Percentiles rank a stretch among this genome's conserved stretches.
Evolutionary conservation across 2,329 filamentous ascomycete genomes (phyloP).

Genomic region (Mycosphaerella sp.): DNA sequence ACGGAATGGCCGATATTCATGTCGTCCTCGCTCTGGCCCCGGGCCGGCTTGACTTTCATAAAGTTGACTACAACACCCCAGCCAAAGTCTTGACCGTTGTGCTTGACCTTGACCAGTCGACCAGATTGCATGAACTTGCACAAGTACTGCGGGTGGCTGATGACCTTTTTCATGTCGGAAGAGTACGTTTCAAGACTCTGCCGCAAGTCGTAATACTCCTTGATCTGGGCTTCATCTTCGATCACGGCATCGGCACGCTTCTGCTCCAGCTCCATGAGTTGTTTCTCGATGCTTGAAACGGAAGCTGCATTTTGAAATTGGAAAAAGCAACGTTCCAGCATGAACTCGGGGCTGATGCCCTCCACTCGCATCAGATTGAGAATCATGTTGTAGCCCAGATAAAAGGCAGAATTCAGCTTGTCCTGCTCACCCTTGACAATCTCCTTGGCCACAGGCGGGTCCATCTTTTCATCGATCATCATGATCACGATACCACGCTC

Average conservation of each 20-base stretch:
- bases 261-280: constrained; percentile 70
- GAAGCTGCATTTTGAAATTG: constrained; percentile 96
- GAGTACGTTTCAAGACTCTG: constrained; percentile 77
- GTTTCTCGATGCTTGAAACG: constrained; percentile 75
- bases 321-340: constrained; percentile 97
- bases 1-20: constrained; percentile 68
- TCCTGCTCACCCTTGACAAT: constrained; percentile 97
- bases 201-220: constrained; percentile 87
- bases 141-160: constrained; percentile 85
- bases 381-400: constrained; percentile 99
- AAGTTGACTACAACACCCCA: constrained; percentile 87
- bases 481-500: constrained; percentile 98
- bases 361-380: constrained; percentile 95
- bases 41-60: constrained; percentile 53
- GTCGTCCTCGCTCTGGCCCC: constrained; percentile 60
- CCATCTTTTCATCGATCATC: constrained; percentile 98
- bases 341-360: constrained; percentile 96
- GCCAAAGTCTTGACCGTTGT: constrained; percentile 74
- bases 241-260: constrained; percentile 69
- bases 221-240: constrained; percentile 77
- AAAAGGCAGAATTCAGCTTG: constrained; percentile 93
- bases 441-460: constrained; percentile 84
- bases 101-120: constrained; percentile 80
- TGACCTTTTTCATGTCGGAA: constrained; percentile 83
- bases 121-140: constrained; percentile 78